These are phyloP conservation scores for Elymus sibiricus DNA, from an alignment of 176 grass and related monocot species.

Conservation along the genomic window DNA sequence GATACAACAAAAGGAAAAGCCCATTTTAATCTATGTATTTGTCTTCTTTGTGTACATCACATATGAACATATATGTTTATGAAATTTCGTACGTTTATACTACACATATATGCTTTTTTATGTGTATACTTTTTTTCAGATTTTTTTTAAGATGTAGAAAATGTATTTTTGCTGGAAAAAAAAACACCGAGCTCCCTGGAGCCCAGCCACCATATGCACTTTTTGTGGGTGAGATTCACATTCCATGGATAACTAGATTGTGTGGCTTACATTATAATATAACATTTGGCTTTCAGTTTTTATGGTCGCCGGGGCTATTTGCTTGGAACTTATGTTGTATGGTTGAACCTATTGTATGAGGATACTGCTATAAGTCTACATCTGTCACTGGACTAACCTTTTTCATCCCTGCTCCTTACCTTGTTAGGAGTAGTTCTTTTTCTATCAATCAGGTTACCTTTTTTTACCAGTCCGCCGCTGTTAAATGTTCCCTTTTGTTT, in stretches of 20 bases:
- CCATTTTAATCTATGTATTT: no score
- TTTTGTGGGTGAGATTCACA: neutral
- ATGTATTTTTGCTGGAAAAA: no score
- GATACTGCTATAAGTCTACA: neutral
- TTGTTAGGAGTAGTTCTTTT: neutral
- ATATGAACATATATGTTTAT: no score
- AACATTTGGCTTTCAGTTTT: neutral
- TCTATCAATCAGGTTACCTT: neutral
- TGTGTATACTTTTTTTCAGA: no score
- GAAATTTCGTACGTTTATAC: no score
- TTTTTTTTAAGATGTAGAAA: no score
- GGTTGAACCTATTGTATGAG: neutral
- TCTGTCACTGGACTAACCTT: neutral
- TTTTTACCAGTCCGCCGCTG: neutral
- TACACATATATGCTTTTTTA: no score
- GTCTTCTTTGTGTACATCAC: no score
- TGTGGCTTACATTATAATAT: neutral
- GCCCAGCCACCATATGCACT: no score
- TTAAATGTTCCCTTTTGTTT: slow-evolving; percentile 13
- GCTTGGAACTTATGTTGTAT: neutral
- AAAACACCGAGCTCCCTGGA: no score
- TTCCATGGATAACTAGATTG: neutral
- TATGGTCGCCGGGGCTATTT: neutral
- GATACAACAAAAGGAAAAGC: no score
- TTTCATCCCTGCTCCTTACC: neutral